Evolutionary conservation across 257 asterid species (phyloP).

Genomic region (Anisodus acutangulus): DNA sequence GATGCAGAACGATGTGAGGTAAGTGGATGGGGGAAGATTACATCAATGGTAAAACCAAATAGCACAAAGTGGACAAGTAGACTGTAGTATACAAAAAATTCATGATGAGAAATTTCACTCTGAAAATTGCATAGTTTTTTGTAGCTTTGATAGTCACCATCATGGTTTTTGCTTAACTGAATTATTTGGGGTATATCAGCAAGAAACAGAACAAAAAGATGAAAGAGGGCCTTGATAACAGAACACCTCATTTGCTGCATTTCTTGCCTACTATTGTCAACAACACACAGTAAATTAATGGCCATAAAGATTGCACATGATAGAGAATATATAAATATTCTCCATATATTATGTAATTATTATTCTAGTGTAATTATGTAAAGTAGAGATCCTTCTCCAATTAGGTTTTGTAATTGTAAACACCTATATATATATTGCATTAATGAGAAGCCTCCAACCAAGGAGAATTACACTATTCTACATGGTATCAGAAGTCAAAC

Average conservation of each 20-base stretch:
- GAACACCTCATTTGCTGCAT: not conserved
- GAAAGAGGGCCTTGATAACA: not conserved
- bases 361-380: no score
- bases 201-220: not conserved
- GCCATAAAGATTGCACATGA: not conserved
- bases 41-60: not conserved
- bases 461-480: no score
- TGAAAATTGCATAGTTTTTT: not conserved
- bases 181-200: not conserved
- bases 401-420: no score
- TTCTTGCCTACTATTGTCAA: not conserved
- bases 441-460: no score
- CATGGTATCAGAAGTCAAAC: no score
- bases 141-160: not conserved
- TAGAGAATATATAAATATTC: no score
- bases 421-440: not conserved
- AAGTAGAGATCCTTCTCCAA: no score
- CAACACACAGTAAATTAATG: not conserved
- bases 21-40: not conserved
- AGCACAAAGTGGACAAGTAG: not conserved
- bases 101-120: not conserved
- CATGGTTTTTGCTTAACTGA: not conserved
- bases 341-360: no score
- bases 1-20: not conserved
- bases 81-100: not conserved